Conservation (phyloP, 2,329 filamentous ascomycete genomes). For the Dactylellina cionopaga region DNA sequence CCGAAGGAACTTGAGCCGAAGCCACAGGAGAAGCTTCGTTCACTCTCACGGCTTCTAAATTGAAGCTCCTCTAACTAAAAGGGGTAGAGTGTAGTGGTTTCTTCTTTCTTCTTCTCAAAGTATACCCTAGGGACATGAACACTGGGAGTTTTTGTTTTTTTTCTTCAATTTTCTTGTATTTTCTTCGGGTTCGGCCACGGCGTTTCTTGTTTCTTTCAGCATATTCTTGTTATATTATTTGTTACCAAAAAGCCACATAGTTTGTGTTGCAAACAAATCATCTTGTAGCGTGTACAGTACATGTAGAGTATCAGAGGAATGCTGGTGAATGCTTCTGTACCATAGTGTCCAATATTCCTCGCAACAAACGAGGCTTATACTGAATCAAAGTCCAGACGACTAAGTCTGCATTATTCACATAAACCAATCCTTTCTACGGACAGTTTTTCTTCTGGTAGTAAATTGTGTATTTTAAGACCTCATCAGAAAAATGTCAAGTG, state of each 20-base stretch:
- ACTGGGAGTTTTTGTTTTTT: constrained; percentile 32
- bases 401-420: no score
- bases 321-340: constrained; percentile 52
- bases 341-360: no score
- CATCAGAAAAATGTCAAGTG: no score
- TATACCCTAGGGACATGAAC: constrained; percentile 36
- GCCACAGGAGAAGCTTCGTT: constrained; percentile 41
- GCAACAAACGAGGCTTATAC: background rate
- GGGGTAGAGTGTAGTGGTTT: constrained; percentile 9
- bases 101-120: constrained; percentile 11
- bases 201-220: constrained; percentile 17
- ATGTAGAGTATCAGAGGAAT: constrained; percentile 37
- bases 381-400: no score
- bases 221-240: background rate
- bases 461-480: no score
- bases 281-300: background rate
- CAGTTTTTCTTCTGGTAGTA: no score
- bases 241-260: background rate
- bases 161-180: background rate
- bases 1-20: constrained; percentile 35
- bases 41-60: constrained; percentile 43
- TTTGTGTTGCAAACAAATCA: constrained; percentile 3
- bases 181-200: constrained; percentile 3
- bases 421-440: no score
- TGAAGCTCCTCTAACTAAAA: background rate